A percentile compares a stretch with the other conserved stretches of the same genome.
phyloP scores from a whole-genome alignment of 352 stramenopile genomes.

The Phytophthora hybrid region DNA sequence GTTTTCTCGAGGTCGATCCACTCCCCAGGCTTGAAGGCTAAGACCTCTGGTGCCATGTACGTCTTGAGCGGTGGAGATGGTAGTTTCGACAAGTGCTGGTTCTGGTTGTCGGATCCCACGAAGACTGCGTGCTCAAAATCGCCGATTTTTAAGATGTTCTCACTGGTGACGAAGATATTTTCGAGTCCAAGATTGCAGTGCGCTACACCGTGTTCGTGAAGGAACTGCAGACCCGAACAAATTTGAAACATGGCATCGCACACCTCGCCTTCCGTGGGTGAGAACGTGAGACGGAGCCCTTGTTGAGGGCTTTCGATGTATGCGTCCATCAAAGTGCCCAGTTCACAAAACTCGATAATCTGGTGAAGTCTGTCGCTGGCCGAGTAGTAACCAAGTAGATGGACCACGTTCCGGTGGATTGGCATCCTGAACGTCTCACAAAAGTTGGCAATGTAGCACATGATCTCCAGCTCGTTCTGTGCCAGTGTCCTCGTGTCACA shows the following conservation, averaged over 20 bases:
- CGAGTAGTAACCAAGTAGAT: conserved; percentile 60
- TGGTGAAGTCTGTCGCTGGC: conserved; percentile 60
- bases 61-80: conserved; percentile 45
- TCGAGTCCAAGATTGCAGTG: conserved; percentile 78
- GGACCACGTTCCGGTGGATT: conserved; percentile 64
- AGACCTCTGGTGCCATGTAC: conserved; percentile 69
- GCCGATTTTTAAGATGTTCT: conserved; percentile 69
- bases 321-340: conserved; percentile 57
- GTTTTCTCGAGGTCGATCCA: conserved; percentile 60
- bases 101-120: conserved; percentile 59
- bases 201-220: conserved; percentile 67
- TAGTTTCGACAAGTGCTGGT: conserved; percentile 32
- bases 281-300: conserved; percentile 48
- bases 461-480: conserved; percentile 70
- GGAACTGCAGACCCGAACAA: conserved; percentile 67
- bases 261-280: conserved; percentile 54
- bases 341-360: conserved; percentile 72
- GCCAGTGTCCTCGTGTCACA: conserved; percentile 47
- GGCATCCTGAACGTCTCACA: conserved; percentile 43
- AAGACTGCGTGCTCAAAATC: conserved; percentile 75
- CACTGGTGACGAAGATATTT: conserved; percentile 75
- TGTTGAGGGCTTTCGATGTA: conserved; percentile 60
- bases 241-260: conserved; percentile 84
- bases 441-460: conserved; percentile 61
- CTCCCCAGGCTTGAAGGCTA: conserved; percentile 26